phyloP scores from a whole-genome alignment of 768 basidiomycete genomes.

The Collybia mongolica region DNA sequence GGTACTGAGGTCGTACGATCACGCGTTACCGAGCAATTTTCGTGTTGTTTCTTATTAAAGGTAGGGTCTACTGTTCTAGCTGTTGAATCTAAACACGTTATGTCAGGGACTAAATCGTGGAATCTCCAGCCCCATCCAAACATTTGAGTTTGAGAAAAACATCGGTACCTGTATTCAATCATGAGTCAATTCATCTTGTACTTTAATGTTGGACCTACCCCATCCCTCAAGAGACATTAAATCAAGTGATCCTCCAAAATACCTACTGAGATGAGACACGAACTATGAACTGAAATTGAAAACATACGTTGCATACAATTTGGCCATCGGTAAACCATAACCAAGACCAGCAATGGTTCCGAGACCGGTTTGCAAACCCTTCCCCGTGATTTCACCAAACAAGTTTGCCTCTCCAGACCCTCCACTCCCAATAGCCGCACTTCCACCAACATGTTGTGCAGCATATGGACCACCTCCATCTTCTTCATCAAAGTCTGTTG shows the following conservation, averaged over 20 bases:
- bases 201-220: conserved; percentile 43
- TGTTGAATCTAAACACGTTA: no score
- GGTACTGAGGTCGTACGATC: no score
- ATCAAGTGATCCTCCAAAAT: conserved; percentile 86
- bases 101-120: conserved; percentile 28
- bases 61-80: no score
- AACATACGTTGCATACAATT: conserved; percentile 61
- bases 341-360: conserved; percentile 92
- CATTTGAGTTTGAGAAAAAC: conserved; percentile 50
- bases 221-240: conserved; percentile 81
- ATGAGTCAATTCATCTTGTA: no score
- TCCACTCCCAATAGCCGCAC: conserved; percentile 52
- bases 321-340: conserved; percentile 84
- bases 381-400: conserved; percentile 76
- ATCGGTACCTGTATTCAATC: conserved; percentile 36
- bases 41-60: no score
- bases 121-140: conserved; percentile 48
- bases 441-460: conserved; percentile 74
- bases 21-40: no score
- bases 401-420: conserved; percentile 49
- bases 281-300: background rate
- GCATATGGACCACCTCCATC: conserved; percentile 73
- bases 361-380: conserved; percentile 75
- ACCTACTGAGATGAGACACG: conserved; percentile 36
- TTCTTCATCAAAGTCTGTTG: conserved; percentile 32